Evolutionary conservation across 306 rosid genomes (phyloP).

Genomic region (Ceratonia siliqua): DNA sequence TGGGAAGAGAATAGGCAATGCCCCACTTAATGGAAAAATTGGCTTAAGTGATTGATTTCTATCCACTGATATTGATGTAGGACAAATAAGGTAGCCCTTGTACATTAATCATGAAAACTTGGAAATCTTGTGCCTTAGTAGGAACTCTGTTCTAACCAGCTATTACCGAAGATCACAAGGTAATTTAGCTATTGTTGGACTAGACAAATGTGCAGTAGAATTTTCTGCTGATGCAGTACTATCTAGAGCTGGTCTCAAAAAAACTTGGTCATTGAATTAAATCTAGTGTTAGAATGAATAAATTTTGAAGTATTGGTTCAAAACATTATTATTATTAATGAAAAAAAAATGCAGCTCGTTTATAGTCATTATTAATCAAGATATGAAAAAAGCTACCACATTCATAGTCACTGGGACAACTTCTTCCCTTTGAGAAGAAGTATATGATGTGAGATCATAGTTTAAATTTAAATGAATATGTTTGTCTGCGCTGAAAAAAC

Average conservation of each 20-base stretch:
- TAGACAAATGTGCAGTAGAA: not conserved
- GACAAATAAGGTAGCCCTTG: not conserved
- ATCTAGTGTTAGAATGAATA: not conserved
- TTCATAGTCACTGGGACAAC: conserved; percentile 2
- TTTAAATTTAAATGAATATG: conserved; percentile 7
- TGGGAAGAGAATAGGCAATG: conserved; percentile 1
- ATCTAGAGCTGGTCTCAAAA: not conserved
- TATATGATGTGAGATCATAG: conserved; percentile 14
- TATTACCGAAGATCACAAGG: not conserved
- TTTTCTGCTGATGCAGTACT: not conserved
- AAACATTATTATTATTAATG: not conserved
- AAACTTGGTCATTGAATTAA: no score
- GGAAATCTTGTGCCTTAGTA: not conserved
- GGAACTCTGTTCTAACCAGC: not conserved
- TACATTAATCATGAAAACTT: not conserved
- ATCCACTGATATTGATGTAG: conserved; percentile 6
- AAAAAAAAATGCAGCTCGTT: no score
- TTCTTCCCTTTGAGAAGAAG: conserved; percentile 4
- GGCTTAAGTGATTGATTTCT: conserved; percentile 11
- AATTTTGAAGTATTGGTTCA: not conserved
- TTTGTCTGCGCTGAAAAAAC: not conserved
- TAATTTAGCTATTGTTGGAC: not conserved
- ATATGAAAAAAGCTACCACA: conserved; percentile 17
- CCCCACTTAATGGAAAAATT: not conserved
- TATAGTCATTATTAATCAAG: no score